A percentile compares a stretch with the other conserved stretches of the same genome.
Conservation (phyloP, 257 asterid genomes). For the Catharanthus roseus region DNA sequence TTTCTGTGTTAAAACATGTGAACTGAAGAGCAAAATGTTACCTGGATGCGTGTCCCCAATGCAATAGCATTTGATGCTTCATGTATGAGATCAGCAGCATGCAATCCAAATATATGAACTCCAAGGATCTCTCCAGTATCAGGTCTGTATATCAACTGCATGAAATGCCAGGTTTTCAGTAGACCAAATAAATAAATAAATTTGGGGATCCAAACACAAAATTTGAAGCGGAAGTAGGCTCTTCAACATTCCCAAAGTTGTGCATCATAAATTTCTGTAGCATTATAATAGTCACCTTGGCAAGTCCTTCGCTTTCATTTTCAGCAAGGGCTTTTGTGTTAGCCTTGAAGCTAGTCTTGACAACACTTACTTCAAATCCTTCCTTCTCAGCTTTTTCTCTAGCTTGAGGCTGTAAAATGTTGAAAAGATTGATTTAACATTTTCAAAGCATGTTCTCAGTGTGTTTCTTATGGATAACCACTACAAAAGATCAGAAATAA, state of each 20-base stretch:
- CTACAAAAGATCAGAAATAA: too few relatives aligned
- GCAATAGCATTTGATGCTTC: constrained; percentile 94
- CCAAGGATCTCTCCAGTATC: constrained; percentile 94
- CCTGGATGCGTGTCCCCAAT: constrained; percentile 85
- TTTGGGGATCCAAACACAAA: not conserved
- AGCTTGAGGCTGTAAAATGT: constrained; percentile 75
- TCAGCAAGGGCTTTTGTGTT: constrained; percentile 95
- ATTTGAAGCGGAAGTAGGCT: not conserved
- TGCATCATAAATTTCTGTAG: constrained; percentile 4
- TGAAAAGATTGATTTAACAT: constrained; percentile 16
- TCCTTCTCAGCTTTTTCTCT: constrained; percentile 84
- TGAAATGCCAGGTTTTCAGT: constrained; percentile 22
- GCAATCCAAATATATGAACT: constrained; percentile 88
- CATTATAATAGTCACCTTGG: constrained; percentile 51
- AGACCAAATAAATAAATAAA: not conserved
- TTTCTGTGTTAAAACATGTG: constrained; percentile 2
- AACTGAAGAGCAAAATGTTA: constrained; percentile 22
- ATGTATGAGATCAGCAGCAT: constrained; percentile 94
- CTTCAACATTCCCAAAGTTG: not conserved
- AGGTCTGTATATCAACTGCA: constrained; percentile 86
- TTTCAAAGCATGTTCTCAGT: not conserved
- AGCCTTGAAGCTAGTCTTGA: constrained; percentile 91
- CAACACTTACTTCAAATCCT: constrained; percentile 77
- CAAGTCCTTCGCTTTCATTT: constrained; percentile 92
- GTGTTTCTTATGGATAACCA: not conserved